These are phyloP conservation scores for Keithomyces neogunnii DNA, from an alignment of 2,329 filamentous ascomycete genomes.

Conservation along the genomic window DNA sequence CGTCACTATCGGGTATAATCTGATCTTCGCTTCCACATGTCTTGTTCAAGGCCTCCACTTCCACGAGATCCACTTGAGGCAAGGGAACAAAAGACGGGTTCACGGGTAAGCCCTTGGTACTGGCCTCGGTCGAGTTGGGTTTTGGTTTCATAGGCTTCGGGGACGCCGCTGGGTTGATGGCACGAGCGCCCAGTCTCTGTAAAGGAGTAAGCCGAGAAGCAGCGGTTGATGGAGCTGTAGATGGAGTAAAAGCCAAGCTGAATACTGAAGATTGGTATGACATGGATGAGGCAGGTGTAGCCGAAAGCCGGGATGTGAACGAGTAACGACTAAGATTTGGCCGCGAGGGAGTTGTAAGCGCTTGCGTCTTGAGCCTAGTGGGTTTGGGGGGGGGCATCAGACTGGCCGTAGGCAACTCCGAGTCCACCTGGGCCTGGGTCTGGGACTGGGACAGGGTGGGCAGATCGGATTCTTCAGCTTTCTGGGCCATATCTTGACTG, in stretches of 20 bases:
- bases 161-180: slow-evolving; percentile 21
- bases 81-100: slow-evolving; percentile 48
- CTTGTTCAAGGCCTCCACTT: slow-evolving; percentile 43
- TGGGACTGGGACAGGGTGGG: not conserved
- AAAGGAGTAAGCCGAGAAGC: slow-evolving; percentile 41
- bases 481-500: slow-evolving; percentile 2
- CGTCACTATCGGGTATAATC: slow-evolving; percentile 44
- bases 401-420: not conserved
- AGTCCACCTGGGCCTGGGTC: not conserved
- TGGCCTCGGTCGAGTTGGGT: slow-evolving; percentile 14
- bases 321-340: slow-evolving; percentile 25
- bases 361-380: slow-evolving; percentile 11
- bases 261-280: slow-evolving; percentile 28
- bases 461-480: not conserved
- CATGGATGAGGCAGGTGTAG: slow-evolving; percentile 26
- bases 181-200: slow-evolving; percentile 42
- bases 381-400: slow-evolving; percentile 21
- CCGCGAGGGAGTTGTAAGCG: slow-evolving; percentile 21
- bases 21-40: slow-evolving; percentile 48
- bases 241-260: slow-evolving; percentile 26
- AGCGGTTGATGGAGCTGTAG: slow-evolving; percentile 34
- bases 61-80: slow-evolving; percentile 43
- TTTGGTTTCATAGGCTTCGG: slow-evolving; percentile 21
- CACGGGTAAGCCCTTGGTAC: slow-evolving; percentile 29
- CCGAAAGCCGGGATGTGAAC: slow-evolving; percentile 19